These are phyloP conservation scores for Dissophora ornata DNA, from an alignment of 192 early-diverging fungal species.

Conservation along the genomic window DNA sequence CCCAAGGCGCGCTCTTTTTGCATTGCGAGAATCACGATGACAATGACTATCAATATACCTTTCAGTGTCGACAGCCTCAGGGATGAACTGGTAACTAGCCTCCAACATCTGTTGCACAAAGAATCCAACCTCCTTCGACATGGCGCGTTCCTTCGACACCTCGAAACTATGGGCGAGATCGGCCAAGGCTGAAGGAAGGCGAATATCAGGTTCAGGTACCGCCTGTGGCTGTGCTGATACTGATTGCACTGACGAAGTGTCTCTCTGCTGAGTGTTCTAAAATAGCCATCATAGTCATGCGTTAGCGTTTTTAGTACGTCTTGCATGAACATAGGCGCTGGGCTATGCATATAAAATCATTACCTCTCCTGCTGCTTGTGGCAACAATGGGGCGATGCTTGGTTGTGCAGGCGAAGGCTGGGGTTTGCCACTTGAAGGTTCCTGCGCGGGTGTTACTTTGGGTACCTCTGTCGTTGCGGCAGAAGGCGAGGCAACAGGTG, in stretches of 20 bases:
- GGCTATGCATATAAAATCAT: no score
- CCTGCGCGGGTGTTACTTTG: no score
- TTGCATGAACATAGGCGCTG: no score
- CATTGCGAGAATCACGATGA: no score
- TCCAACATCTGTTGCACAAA: conserved; percentile 83
- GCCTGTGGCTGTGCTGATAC: conserved; percentile 12
- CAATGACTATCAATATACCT: no score
- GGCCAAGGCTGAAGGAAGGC: conserved; percentile 62
- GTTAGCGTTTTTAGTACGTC: not conserved
- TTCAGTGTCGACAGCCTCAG: conserved; percentile 86
- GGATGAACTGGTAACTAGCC: conserved; percentile 83
- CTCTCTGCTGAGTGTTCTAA: conserved; percentile 1
- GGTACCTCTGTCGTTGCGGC: no score
- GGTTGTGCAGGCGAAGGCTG: not conserved
- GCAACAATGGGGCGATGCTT: not conserved
- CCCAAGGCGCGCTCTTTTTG: no score
- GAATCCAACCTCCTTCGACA: conserved; percentile 59
- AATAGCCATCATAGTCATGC: not conserved
- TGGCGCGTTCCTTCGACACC: conserved; percentile 57
- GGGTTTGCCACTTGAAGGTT: not conserved
- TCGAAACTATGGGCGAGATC: conserved; percentile 70
- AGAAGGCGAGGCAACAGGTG: no score
- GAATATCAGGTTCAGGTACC: conserved; percentile 48
- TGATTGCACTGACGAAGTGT: conserved; percentile 1
- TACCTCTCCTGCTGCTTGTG: not conserved